A percentile compares a stretch with the other conserved stretches of the same genome.
Conservation (phyloP, 306 rosid genomes). For the Vicia faba region DNA sequence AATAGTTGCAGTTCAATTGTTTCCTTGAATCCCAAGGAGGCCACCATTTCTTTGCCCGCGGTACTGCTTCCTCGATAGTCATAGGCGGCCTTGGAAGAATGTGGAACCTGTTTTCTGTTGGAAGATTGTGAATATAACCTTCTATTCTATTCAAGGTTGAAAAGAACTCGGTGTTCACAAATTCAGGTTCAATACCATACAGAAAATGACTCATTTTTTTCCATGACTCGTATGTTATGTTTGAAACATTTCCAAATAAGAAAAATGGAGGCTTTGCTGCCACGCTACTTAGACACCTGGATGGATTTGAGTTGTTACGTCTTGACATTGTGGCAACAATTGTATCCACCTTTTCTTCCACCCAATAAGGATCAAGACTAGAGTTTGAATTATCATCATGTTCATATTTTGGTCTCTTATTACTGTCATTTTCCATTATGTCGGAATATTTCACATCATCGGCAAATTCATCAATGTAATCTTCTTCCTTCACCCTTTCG, state of each 20-base stretch:
- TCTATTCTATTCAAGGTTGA: constrained; percentile 77
- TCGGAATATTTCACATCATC: constrained; percentile 16
- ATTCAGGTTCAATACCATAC: constrained; percentile 77
- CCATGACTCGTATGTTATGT: constrained; percentile 67
- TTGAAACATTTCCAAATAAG: constrained; percentile 67
- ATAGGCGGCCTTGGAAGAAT: constrained; percentile 63
- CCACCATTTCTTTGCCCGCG: constrained; percentile 79
- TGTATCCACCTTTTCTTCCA: constrained; percentile 60
- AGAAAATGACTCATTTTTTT: constrained; percentile 69
- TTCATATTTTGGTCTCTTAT: constrained; percentile 72
- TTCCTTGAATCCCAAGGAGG: constrained; percentile 90
- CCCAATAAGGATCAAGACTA: constrained; percentile 47
- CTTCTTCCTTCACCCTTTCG: constrained; percentile 68
- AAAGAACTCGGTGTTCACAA: constrained; percentile 61
- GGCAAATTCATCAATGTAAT: constrained; percentile 43
- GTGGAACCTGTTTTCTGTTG: constrained; percentile 66
- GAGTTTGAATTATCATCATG: constrained; percentile 45
- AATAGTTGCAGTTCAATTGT: constrained; percentile 60
- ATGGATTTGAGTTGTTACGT: constrained; percentile 46
- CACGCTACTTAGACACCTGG: constrained; percentile 46
- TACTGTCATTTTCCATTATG: constrained; percentile 42
- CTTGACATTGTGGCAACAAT: constrained; percentile 40
- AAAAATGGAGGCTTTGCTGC: constrained; percentile 74
- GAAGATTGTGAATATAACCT: constrained; percentile 94
- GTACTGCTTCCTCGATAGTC: constrained; percentile 76